A percentile compares a stretch with the other conserved stretches of the same genome.
Conservation (phyloP, 2,329 filamentous ascomycete species). For the Hyphodiscus sp. region DNA sequence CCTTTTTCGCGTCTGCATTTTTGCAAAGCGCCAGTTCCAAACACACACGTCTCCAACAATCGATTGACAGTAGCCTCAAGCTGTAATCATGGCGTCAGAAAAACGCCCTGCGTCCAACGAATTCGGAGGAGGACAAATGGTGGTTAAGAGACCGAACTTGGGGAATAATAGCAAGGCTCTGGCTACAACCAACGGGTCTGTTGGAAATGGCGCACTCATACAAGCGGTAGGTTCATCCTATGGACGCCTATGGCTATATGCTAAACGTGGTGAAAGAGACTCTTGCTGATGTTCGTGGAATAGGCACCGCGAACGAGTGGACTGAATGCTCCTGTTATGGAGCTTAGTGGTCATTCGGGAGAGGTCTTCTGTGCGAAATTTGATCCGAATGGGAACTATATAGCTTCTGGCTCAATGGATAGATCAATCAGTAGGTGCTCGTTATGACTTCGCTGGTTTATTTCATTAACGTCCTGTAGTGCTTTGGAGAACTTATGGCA, state of each 20-base stretch:
- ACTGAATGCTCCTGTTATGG: slow-evolving; percentile 88
- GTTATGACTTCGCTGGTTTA: background rate
- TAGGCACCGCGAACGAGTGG: slow-evolving; percentile 74
- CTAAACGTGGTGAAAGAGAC: slow-evolving; percentile 13
- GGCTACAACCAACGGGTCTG: slow-evolving; percentile 48
- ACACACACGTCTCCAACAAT: background rate
- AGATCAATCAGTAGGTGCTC: slow-evolving; percentile 67
- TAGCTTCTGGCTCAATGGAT: slow-evolving; percentile 95
- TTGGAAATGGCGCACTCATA: slow-evolving; percentile 56
- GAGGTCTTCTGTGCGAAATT: slow-evolving; percentile 91
- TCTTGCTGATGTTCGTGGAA: slow-evolving; percentile 19
- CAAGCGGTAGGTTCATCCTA: slow-evolving; percentile 50
- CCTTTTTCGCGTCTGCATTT: no score
- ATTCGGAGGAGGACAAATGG: slow-evolving; percentile 70
- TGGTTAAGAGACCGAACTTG: slow-evolving; percentile 83
- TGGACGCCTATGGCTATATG: slow-evolving; percentile 6
- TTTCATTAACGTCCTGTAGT: slow-evolving; percentile 46
- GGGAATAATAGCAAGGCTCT: slow-evolving; percentile 44
- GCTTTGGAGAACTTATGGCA: slow-evolving; percentile 87
- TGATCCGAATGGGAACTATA: slow-evolving; percentile 77
- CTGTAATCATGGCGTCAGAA: slow-evolving; percentile 68
- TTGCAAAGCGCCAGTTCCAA: background rate
- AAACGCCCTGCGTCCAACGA: slow-evolving; percentile 87
- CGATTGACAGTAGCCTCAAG: background rate
- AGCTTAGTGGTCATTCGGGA: slow-evolving; percentile 73